Percentiles rank a stretch among this genome's conserved stretches.
Evolutionary conservation across 1,284 basidiomycete species (phyloP).

Genomic region (Moesziomyces antarcticus): DNA sequence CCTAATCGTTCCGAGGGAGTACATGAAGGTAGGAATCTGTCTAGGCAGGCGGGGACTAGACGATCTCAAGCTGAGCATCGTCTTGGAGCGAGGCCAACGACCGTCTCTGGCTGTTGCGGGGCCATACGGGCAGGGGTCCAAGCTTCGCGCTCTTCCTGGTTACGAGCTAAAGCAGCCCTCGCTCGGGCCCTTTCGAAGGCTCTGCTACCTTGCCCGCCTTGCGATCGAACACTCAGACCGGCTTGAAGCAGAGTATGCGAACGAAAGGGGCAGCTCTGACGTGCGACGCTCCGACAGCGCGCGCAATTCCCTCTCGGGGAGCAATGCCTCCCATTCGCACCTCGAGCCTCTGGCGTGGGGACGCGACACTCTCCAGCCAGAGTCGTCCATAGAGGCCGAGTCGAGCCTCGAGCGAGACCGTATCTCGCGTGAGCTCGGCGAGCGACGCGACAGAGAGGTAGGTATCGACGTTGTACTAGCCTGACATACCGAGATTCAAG

Average conservation of each 20-base stretch:
- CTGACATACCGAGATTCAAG: too few species aligned
- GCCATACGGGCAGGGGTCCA: neutral
- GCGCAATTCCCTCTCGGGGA: too few species aligned
- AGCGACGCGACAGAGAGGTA: neutral
- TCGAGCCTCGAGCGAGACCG: neutral
- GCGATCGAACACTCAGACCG: neutral
- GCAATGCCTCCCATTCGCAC: too few species aligned
- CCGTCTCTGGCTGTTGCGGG: neutral
- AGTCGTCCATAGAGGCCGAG: too few species aligned
- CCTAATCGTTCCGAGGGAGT: conserved; percentile 4
- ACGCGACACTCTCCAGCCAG: too few species aligned
- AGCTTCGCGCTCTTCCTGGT: neutral
- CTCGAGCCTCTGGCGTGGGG: too few species aligned
- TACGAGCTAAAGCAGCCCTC: accelerated
- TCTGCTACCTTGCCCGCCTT: conserved; percentile 6
- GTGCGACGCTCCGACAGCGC: too few species aligned
- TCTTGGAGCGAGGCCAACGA: neutral
- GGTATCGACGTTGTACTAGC: too few species aligned
- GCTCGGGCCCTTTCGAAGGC: neutral
- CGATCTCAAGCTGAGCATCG: neutral
- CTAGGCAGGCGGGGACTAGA: neutral
- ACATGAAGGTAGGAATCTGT: conserved; percentile 7
- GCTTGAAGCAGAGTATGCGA: neutral
- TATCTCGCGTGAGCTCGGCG: too few species aligned
- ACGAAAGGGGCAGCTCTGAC: too few species aligned